Evolutionary conservation across 495 filamentous ascomycete genomes (phyloP).

Genomic region (Hypomontagnella submonticulosa): DNA sequence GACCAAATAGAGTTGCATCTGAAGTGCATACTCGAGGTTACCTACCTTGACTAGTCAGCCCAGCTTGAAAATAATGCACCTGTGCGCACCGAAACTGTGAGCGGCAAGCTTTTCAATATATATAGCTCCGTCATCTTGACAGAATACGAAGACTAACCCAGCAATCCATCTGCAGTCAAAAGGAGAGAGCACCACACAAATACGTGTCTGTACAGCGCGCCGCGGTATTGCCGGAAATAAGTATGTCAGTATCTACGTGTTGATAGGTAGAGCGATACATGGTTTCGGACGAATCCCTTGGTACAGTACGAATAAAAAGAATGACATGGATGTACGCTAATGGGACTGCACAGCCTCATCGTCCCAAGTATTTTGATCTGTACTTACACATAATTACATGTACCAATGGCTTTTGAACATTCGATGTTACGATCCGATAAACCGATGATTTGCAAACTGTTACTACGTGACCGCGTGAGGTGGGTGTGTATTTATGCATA

Average conservation of each 20-base stretch:
- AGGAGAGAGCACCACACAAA: conserved; percentile 28
- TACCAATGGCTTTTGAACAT: too few species aligned
- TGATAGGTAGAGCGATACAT: not conserved
- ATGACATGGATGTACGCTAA: conserved; percentile 14
- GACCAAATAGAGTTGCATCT: conserved; percentile 28
- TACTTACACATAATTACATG: conserved; percentile 26
- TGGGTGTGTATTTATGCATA: not conserved
- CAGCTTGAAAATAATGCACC: conserved; percentile 12
- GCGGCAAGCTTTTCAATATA: conserved; percentile 21
- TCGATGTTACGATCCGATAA: conserved; percentile 33
- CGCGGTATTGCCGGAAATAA: conserved; percentile 23
- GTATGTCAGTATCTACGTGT: conserved; percentile 3
- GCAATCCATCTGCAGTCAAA: conserved; percentile 37
- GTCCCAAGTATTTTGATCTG: conserved; percentile 28
- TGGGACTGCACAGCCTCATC: conserved; percentile 39
- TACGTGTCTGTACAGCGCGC: conserved; percentile 12
- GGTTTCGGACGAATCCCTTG: conserved; percentile 19
- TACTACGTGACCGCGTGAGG: conserved; percentile 10
- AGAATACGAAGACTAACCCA: conserved; percentile 33
- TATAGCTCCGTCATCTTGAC: conserved; percentile 22
- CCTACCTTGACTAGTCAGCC: conserved; percentile 18
- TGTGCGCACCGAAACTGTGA: conserved; percentile 14
- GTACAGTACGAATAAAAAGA: conserved; percentile 29
- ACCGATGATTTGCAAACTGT: conserved; percentile 19
- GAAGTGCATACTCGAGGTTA: conserved; percentile 30